Evolutionary conservation across 2,329 filamentous ascomycete genomes (phyloP), one percentile per base, ranked within the genome.

Genomic region (Pseudogymnoascus sp.): DNA sequence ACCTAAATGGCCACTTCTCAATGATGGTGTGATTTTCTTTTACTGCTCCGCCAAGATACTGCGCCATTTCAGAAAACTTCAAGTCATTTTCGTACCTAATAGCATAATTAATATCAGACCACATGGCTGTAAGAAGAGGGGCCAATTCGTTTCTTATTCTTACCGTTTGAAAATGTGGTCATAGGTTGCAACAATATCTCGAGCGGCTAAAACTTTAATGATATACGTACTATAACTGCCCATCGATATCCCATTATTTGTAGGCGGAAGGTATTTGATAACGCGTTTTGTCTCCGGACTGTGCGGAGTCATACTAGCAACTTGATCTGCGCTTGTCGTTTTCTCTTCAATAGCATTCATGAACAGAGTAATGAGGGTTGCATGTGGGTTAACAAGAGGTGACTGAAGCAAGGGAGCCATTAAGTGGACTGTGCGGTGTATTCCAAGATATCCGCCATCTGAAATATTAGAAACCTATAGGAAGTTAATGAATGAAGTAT

Each of bases 341-440:
- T 15, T 64, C 37, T 73, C 66, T 1, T 50, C 9, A 18, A 73
- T 64, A 1, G 73, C 75, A 62, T 76, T 76, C 57, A 75, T 64
- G 68, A 76, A 78, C 0, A 77, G 69, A 8, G 72, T 71, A n/a
- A 79, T 61, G 0, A 78, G 66, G 0, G 74, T 75, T 1, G 76
- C 76, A 28, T 75, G 68, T 0, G 72, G 70, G 61, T 77, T 78
- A 5, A 69, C 58, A 1, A 7, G 1, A 6, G 62, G 68, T 0
- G 53, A 9, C 37, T 74, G 68, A 2, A 78, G 72, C 1, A 77
- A 59, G 0, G 71, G 71, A 2, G 60, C 63, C 58, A 77, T 70
- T 3, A 58, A 43, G 0, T 7, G 0, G 1, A 77, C 61, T 0
- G 67, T 70, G 0, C 12, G 30, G 2, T 59, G 6, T 2, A 68